Base-by-base conservation (phyloP, 768 basidiomycete species). In the Pleurotus tuoliensis region DNA sequence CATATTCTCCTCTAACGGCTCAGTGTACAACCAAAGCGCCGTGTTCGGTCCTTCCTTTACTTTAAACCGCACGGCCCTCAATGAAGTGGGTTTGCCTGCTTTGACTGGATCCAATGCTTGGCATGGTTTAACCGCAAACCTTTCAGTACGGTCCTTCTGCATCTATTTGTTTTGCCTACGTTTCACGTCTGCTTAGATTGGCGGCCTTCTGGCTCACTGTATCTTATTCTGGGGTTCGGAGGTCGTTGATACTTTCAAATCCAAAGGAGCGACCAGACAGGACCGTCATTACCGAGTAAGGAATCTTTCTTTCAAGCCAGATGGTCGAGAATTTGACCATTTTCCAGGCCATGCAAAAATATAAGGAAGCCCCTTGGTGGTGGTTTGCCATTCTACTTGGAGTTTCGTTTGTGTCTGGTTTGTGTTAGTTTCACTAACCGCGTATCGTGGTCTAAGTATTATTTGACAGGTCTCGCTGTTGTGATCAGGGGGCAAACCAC, bases 291-390 rank as follows among this genome's bases (percentile, higher is more conserved):
- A 79, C 64, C 70, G 77, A 67, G 79, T 77, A 58, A 40, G 63
- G 15, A n/a, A 4, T 25, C 16, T 54, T 8, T 41, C 37, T 40
- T 39, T 27, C 5, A 25, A 25, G 24, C 24, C 24, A 25, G 24
- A 25, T 25, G 24, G 24, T 25, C 24, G 24, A 25, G 24, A 25
- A 25, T 9, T 46, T 46, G 18, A 51, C 9, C 22, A 11, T 18
- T 2, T 34, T 30, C 9, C 39, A 77, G 73, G 78, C 81, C 0
- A 83, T 82, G 78, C 74, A 78, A 59, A 81, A 78, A 64, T 85
- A 86, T 66, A 71, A 77, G 30, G 82, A 86, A 67, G 81, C 75
- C 0, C 84, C 84, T 1, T 77, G 75, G 77, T 84, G 79, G 73
- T 86, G 84, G 84, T 86, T 84, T 63, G 58, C 68, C 9, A 62